Evolutionary conservation across 2,329 filamentous ascomycete genomes (phyloP), one percentile per base, ranked within the genome.

Genomic region (Colletotrichum plurivorum): DNA sequence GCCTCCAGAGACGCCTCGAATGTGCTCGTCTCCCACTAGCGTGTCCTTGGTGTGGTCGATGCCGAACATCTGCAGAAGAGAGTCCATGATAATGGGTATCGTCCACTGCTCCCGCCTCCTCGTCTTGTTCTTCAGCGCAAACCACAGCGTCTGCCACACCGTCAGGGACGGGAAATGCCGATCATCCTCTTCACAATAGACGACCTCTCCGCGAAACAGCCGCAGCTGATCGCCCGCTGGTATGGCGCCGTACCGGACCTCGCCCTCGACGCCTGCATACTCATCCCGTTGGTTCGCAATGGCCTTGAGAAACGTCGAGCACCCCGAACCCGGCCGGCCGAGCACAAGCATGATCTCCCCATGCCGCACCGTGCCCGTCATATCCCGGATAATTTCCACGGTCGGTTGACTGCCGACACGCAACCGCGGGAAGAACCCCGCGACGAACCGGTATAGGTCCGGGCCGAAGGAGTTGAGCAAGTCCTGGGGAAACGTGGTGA

Each of bases 381-480:
- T 79, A 55, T 80, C 74, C 49, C 73, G 63, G 48, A 80, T 73
- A 10, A 79, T 72, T 13, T 73, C 72, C 20, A 77, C 73, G 1
- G 75, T 77, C 0, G 73, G 76, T 1, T 73, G 67, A 12, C 73
- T 70, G 27, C 61, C 54, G 39, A 76, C 52, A 2, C 71, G 73
- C 13, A 78, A 65, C 27, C 67, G 71, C 12, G 83, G 83, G 6
- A 86, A 72, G 54, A 77, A 79, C 2, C 76, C 73, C 36, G 78
- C 79, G 15, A 94, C 73, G 7, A 93, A 80, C 22, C 83, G 86
- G 77, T 93, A 95, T 1, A 95, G 81, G 78, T 95, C 93, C 0
- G 93, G 93, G 0, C 93, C 93, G 76, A 96, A 95, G 0, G 93
- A 94, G 22, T 92, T 92, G 5, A 94, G 71, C 45, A 95, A 84